A percentile compares a stretch with the other conserved stretches of the same genome.
Evolutionary conservation across 305 asterid genomes (phyloP).

Genomic region (Solanum chacoense): DNA sequence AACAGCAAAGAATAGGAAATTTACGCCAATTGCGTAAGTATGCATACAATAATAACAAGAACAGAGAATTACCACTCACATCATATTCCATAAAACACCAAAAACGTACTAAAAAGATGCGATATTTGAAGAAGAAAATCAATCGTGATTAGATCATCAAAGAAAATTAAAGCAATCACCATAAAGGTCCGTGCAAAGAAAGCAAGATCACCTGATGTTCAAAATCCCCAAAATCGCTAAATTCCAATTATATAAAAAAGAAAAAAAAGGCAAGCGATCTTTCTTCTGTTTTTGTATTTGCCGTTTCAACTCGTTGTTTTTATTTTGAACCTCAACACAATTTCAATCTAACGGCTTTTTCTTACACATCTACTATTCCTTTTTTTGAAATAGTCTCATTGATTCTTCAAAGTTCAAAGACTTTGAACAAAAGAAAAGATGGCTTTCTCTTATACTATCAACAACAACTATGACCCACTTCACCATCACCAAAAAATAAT

Average conservation of each 20-base stretch:
- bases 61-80: not conserved
- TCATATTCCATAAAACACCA: not conserved
- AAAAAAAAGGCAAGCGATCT: conserved; percentile 3
- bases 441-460: not conserved
- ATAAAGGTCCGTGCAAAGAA: not conserved
- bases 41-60: not conserved
- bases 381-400: not conserved
- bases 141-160: conserved; percentile 6
- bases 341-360: not conserved
- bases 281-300: not conserved
- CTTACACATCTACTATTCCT: not conserved
- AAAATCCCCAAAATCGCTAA: conserved; percentile 8
- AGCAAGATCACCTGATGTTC: conserved; percentile 27
- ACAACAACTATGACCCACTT: not conserved
- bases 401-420: not conserved
- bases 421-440: not conserved
- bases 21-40: not conserved
- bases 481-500: not conserved
- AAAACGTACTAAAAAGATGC: not conserved
- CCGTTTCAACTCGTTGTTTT: not conserved
- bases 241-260: not conserved
- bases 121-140: not conserved
- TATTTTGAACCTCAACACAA: not conserved
- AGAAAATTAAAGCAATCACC: conserved; percentile 4
- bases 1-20: not conserved